These are phyloP conservation scores for Dioscorea zingiberensis DNA, from an alignment of 106 monocot species.

Conservation along the genomic window DNA sequence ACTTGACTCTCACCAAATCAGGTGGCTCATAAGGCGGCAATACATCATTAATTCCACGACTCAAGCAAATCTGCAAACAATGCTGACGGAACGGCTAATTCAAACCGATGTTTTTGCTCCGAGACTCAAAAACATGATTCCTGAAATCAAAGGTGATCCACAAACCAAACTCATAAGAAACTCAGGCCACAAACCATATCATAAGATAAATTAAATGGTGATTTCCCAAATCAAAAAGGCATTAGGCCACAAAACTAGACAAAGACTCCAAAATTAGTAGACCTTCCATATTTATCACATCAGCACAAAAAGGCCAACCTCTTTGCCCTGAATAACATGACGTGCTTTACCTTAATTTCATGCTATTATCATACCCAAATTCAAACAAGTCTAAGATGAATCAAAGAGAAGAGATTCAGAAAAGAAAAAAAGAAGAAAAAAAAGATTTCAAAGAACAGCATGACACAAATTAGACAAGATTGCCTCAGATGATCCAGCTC, in stretches of 20 bases:
- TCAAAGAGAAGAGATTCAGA: neutral
- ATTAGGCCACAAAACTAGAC: too few species aligned
- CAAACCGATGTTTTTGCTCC: conserved; percentile 49
- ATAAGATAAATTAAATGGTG: too few species aligned
- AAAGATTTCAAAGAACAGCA: neutral
- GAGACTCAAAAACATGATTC: conserved; percentile 62
- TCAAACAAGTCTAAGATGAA: neutral
- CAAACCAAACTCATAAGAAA: neutral
- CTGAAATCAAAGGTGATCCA: conserved; percentile 26
- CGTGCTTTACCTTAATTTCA: too few species aligned
- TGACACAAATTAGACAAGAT: too few species aligned
- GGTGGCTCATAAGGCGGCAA: conserved; percentile 89
- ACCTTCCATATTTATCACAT: neutral
- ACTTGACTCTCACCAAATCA: conserved; percentile 38
- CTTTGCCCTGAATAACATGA: too few species aligned
- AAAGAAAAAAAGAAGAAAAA: too few species aligned
- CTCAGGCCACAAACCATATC: too few species aligned
- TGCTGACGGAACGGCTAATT: conserved; percentile 76
- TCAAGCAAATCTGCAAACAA: conserved; percentile 58
- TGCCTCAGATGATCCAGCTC: neutral
- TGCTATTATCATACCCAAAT: too few species aligned
- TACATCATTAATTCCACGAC: conserved; percentile 49
- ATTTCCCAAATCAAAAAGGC: too few species aligned
- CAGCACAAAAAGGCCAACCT: neutral
- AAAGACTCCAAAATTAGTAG: neutral